A percentile compares a stretch with the other conserved stretches of the same genome.
Evolutionary conservation across 1,284 basidiomycete genomes (phyloP).

Genomic region (Ganoderma resinaceum): DNA sequence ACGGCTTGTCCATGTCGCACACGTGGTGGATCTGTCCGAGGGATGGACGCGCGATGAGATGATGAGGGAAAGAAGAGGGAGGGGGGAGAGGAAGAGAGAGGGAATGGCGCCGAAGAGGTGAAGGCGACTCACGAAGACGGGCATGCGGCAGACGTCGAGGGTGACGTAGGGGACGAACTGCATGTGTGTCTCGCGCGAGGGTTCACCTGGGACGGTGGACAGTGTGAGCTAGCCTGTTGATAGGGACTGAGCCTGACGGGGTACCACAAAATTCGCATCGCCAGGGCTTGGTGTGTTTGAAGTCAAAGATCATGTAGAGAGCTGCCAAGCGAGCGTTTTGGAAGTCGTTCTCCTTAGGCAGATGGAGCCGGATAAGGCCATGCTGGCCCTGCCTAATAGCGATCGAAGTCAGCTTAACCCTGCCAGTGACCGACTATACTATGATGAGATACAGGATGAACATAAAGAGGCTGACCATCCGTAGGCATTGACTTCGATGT

Average conservation of each 20-base stretch:
- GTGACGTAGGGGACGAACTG: conserved; percentile 18
- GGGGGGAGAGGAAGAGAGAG: not conserved
- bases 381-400: conserved; percentile 17
- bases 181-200: conserved; percentile 22
- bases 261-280: conserved; percentile 22
- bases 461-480: conserved; percentile 15
- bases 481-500: conserved; percentile 19
- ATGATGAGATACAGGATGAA: not conserved
- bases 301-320: conserved; percentile 15
- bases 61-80: not conserved
- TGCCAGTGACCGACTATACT: not conserved
- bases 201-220: not conserved
- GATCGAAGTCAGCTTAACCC: not conserved
- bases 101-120: not conserved
- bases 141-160: conserved; percentile 15
- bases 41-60: not conserved
- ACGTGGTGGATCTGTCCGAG: conserved; percentile 20
- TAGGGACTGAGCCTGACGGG: not conserved
- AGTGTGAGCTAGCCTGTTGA: not conserved
- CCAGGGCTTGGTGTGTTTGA: conserved; percentile 26
- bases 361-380: conserved; percentile 17
- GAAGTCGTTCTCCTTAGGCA: conserved; percentile 19
- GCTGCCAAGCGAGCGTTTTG: conserved; percentile 12
- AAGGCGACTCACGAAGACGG: conserved; percentile 18
- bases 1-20: conserved; percentile 19